Conservation (phyloP, 2,329 filamentous ascomycete species). For the Trichoderma arundinaceum region DNA sequence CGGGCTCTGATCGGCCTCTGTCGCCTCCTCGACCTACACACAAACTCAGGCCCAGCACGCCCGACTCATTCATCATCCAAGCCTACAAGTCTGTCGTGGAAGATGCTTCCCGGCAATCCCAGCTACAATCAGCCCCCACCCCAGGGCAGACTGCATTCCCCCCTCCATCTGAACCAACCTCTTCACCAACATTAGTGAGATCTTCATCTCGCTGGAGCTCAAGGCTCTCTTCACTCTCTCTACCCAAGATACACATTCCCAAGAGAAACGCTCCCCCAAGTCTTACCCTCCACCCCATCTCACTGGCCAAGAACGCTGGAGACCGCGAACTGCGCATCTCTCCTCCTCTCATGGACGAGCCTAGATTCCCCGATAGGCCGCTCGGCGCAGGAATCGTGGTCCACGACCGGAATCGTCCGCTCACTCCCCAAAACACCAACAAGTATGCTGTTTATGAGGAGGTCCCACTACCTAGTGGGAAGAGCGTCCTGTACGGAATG, state of each 20-base stretch:
- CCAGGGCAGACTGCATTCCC: conserved; percentile 12
- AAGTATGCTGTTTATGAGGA: conserved; percentile 37
- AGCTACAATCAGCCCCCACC: conserved; percentile 13
- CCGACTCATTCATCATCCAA: conserved; percentile 46
- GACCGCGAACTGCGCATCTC: conserved; percentile 42
- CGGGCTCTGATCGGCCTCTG: conserved; percentile 12
- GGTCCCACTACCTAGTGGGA: conserved; percentile 45
- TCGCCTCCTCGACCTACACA: conserved; percentile 27
- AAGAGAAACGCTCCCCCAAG: conserved; percentile 45
- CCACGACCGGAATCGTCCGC: conserved; percentile 24
- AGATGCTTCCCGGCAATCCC: conserved; percentile 34
- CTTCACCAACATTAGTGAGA: background rate
- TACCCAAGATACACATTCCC: conserved; percentile 48
- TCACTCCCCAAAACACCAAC: conserved; percentile 12
- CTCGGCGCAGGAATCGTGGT: conserved; percentile 19
- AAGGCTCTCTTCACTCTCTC: conserved; percentile 47
- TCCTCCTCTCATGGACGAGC: conserved; percentile 39
- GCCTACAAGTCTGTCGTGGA: conserved; percentile 46
- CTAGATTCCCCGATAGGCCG: conserved; percentile 38
- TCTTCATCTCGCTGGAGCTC: conserved; percentile 26
- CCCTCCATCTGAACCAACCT: conserved; percentile 15
- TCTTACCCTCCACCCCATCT: conserved; percentile 31
- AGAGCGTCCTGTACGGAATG: conserved; percentile 45
- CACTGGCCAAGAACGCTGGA: conserved; percentile 38
- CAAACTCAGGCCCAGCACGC: conserved; percentile 35